These are phyloP conservation scores for Fusarium sp. DNA, from an alignment of 2,329 filamentous ascomycete genomes.

Conservation along the genomic window DNA sequence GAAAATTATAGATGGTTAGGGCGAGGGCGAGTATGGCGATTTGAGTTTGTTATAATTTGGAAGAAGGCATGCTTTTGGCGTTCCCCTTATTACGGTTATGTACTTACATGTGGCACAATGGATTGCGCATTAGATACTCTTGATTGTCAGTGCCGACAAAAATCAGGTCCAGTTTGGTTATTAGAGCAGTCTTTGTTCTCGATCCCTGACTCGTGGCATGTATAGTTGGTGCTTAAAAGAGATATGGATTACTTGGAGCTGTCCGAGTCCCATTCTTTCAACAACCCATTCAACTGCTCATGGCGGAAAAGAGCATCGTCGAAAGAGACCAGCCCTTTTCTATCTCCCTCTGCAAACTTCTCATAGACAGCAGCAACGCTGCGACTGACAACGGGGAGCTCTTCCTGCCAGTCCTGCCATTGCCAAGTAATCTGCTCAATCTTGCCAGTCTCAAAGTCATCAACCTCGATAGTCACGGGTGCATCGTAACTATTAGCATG, in stretches of 20 bases:
- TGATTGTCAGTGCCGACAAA: too few relatives aligned
- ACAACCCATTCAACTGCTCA: slow-evolving; percentile 55
- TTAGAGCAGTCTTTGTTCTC: too few relatives aligned
- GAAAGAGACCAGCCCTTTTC: slow-evolving; percentile 50
- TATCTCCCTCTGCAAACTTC: slow-evolving; percentile 55
- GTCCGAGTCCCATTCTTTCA: slow-evolving; percentile 35
- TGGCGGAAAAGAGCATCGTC: slow-evolving; percentile 59
- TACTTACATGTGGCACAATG: too few relatives aligned
- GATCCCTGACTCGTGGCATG: too few relatives aligned
- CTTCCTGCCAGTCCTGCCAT: slow-evolving; percentile 60
- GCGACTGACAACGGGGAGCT: slow-evolving; percentile 56
- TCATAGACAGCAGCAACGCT: slow-evolving; percentile 69
- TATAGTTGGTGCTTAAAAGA: too few relatives aligned
- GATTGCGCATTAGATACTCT: too few relatives aligned
- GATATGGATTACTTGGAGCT: neutral
- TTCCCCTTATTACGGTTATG: too few relatives aligned
- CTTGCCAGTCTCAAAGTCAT: slow-evolving; percentile 60
- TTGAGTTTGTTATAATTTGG: too few relatives aligned
- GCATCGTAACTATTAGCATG: slow-evolving; percentile 51
- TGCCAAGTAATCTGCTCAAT: slow-evolving; percentile 57
- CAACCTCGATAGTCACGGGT: slow-evolving; percentile 60
- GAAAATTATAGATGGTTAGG: too few relatives aligned
- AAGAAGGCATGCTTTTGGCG: too few relatives aligned
- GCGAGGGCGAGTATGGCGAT: too few relatives aligned
- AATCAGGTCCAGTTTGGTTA: too few relatives aligned